These are phyloP conservation scores for Cladosporium oxysporum DNA, from an alignment of 2,329 filamentous ascomycete genomes.

Conservation along the genomic window DNA sequence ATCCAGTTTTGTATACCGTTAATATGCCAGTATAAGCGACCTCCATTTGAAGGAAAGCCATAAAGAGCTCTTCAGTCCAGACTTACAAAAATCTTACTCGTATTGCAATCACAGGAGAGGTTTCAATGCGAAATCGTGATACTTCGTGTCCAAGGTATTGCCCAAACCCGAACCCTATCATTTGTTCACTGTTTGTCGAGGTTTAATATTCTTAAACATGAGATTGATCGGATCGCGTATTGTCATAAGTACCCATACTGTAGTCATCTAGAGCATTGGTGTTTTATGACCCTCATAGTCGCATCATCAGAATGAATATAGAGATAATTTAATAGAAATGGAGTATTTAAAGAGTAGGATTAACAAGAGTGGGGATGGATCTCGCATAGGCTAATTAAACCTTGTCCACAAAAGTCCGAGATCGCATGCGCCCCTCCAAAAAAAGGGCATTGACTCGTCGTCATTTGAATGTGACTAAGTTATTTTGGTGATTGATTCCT, in stretches of 20 bases:
- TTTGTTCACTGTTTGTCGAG: neutral
- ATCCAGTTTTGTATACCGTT: no score
- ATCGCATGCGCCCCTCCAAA: constrained; percentile 6
- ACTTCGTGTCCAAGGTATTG: neutral
- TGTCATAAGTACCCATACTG: neutral
- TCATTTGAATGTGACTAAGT: neutral
- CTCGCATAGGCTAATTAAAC: neutral
- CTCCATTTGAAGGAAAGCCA: neutral
- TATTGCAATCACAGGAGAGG: neutral
- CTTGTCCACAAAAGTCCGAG: neutral
- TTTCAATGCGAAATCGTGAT: neutral
- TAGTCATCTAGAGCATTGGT: neutral
- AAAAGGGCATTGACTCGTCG: constrained; percentile 8
- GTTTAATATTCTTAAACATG: no score
- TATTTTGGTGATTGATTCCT: neutral
- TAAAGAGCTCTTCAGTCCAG: neutral
- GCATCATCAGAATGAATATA: neutral
- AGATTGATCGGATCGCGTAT: neutral
- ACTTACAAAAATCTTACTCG: neutral
- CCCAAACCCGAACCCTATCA: neutral
- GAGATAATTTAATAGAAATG: neutral
- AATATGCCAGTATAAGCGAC: neutral
- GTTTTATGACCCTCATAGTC: neutral
- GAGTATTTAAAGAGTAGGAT: neutral
- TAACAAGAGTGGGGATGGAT: neutral